phyloP scores from a whole-genome alignment of 2,329 filamentous ascomycete genomes.

The Talaromyces pinophilus region DNA sequence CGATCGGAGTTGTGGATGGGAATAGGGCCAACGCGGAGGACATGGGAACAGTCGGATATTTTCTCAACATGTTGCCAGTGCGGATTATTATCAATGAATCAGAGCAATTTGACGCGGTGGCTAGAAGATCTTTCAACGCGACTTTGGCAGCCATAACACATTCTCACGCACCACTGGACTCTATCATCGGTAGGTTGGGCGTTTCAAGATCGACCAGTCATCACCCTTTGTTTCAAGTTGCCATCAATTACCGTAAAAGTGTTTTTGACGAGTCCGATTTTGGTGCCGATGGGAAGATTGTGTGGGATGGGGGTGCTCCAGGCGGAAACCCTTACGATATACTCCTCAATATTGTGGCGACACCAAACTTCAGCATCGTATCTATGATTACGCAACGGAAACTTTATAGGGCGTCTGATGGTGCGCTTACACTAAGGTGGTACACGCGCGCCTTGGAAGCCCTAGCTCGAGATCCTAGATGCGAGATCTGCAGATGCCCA shows the following conservation, averaged over 20 bases:
- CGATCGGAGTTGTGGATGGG: slow-evolving; percentile 53
- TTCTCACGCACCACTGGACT: slow-evolving; percentile 53
- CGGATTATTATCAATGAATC: slow-evolving; percentile 34
- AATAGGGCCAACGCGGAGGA: slow-evolving; percentile 39
- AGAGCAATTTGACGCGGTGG: slow-evolving; percentile 35
- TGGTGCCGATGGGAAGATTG: slow-evolving; percentile 25
- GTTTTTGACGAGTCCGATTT: slow-evolving; percentile 42
- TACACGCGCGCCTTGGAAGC: slow-evolving; percentile 31
- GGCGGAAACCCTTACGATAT: slow-evolving; percentile 36
- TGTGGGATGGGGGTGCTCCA: slow-evolving; percentile 25
- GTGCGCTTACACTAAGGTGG: slow-evolving; percentile 29
- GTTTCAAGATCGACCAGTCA: slow-evolving; percentile 42
- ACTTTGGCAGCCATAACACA: slow-evolving; percentile 44
- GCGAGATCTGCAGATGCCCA: slow-evolving; percentile 26
- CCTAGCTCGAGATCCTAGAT: slow-evolving; percentile 27
- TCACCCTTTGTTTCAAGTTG: slow-evolving; percentile 54
- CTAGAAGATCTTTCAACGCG: slow-evolving; percentile 31
- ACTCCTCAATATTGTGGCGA: slow-evolving; percentile 44
- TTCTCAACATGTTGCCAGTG: slow-evolving; percentile 54
- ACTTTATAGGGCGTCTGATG: slow-evolving; percentile 33
- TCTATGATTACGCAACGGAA: slow-evolving; percentile 39
- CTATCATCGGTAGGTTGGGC: slow-evolving; percentile 48
- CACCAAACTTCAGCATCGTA: slow-evolving; percentile 25
- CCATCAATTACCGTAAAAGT: slow-evolving; percentile 50
- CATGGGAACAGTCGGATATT: slow-evolving; percentile 47